Conservation (phyloP, 495 filamentous ascomycete species). For the Halenospora varia region DNA sequence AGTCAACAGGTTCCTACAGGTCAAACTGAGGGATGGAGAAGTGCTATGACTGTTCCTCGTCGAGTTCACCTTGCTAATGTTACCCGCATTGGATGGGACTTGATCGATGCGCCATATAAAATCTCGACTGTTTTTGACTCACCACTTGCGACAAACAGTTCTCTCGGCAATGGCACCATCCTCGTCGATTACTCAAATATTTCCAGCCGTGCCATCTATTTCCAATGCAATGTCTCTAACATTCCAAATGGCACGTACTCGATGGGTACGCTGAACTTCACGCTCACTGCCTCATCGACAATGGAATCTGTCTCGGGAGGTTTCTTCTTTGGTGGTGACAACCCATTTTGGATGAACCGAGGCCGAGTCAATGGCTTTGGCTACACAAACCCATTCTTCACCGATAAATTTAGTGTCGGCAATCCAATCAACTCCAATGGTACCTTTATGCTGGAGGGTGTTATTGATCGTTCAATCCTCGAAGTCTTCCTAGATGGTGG, state of each 20-base stretch:
- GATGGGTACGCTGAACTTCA: conserved; percentile 43
- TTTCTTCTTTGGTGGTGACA: conserved; percentile 41
- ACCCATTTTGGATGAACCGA: conserved; percentile 43
- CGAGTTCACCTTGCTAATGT: conserved; percentile 40
- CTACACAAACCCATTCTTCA: conserved; percentile 41
- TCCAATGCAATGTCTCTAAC: conserved; percentile 39
- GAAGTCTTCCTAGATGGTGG: conserved; percentile 47
- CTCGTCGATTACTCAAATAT: conserved; percentile 37
- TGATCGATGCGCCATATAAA: conserved; percentile 37
- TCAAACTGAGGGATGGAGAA: conserved; percentile 42
- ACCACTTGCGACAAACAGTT: conserved; percentile 25
- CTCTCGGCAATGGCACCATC: conserved; percentile 33
- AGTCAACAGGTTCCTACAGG: conserved; percentile 45
- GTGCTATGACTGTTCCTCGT: conserved; percentile 46
- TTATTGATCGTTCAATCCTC: conserved; percentile 47
- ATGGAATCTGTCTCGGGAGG: conserved; percentile 44
- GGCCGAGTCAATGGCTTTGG: conserved; percentile 36
- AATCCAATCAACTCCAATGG: conserved; percentile 30
- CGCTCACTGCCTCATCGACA: conserved; percentile 42
- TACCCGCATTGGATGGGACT: conserved; percentile 37
- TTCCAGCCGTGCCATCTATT: conserved; percentile 40
- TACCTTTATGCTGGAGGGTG: conserved; percentile 32
- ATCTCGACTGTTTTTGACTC: conserved; percentile 29
- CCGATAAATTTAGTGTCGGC: conserved; percentile 39
- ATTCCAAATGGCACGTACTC: conserved; percentile 31